Base-by-base conservation (phyloP, 2,329 filamentous ascomycete genomes). In the Clarireedia monteithiana region DNA sequence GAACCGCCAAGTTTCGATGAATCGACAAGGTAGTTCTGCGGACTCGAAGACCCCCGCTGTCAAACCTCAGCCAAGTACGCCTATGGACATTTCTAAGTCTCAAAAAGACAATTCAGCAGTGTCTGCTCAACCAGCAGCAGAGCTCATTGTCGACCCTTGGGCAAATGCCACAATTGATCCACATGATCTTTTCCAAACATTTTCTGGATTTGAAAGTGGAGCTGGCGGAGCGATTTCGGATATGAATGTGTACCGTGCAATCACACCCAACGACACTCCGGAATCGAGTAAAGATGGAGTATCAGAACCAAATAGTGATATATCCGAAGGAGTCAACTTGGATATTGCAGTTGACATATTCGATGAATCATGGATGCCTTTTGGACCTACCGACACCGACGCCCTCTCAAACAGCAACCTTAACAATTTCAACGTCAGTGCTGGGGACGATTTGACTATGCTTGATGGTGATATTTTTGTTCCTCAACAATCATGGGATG, bases 201-300 rank as follows among this genome's bases (percentile, higher is more conserved):
- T 80, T 15, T 68, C 70, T 20, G 67, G 68, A 2, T 68, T 77
- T 5, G 75, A 77, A 40, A 60, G 65, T 63, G 56, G 71, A 66
- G 73, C 71, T 36, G 70, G 71, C 9, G 80, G 76, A 17, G 73
- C 78, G 2, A 76, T 82, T 54, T 73, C 74, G 12, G 79, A 84
- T 59, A 75, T 79, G 66, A 74, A 69, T 53, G 70, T 79, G 7
- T 83, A 81, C 63, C 76, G 77, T 20, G 75, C 78, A 1, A 70
- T 79, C 56, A 82, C 82, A 24, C 81, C 82, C 0, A 82, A 83
- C 58, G 81, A 85, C 64, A 85, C 83, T 6, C 83, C 82, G 0
- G 82, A 84, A 61, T 85, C 82, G 2, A 80, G 75, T 68, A 83
- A 84, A 66, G 81, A 85, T 27, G 77, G 78, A 4, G 68, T 73